Evolutionary conservation across 345 rosid species (phyloP), one percentile per base, ranked within the genome.

Genomic region (Triadica sebifera): DNA sequence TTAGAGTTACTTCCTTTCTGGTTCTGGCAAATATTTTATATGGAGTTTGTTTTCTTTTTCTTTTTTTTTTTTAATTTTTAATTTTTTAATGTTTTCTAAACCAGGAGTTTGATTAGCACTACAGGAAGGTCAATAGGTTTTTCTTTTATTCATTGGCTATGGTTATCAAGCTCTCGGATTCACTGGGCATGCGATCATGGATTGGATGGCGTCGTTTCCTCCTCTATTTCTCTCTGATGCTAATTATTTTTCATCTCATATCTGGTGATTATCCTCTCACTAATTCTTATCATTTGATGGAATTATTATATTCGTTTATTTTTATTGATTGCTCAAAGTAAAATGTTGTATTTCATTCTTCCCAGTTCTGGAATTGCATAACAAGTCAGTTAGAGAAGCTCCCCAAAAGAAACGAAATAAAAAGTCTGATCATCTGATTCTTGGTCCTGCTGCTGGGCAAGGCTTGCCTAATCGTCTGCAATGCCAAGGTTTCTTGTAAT

Each of bases 401-500:
- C 19, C 76, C 53, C 78, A 66, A 39, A 85, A 75, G 78, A 79
- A 75, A 60, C 81, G 39, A 25, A 83, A 20, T 29, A 29, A 78
- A 75, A 91, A 95, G 75, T 76, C 81, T 49, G 93, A 91, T 76
- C 98, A 89, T 77, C 79, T 95, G 53, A 86, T 95, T 75, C 80
- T 90, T 57, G 99, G 87, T 12, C 87, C 87, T 49, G 85, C 85
- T 16, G 89, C 98, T 65, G 99, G 97, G 49, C 84, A 84, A 82
- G 97, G 98, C 83, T 86, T 90, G 71, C 86, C 84, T 2, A 82
- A 93, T 74, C 94, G 97, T 47, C 81, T 93, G 81, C 97, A 93
- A 68, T 93, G 98, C 80, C 85, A 65, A 88, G 96, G 97, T 95
- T 80, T 53, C 24, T 62, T 4, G 4, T 50, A 13, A 6, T 17